A percentile compares a stretch with the other conserved stretches of the same genome.
Evolutionary conservation across 140 eudicot genomes (phyloP).

Genomic region (Bidens hawaiensis): DNA sequence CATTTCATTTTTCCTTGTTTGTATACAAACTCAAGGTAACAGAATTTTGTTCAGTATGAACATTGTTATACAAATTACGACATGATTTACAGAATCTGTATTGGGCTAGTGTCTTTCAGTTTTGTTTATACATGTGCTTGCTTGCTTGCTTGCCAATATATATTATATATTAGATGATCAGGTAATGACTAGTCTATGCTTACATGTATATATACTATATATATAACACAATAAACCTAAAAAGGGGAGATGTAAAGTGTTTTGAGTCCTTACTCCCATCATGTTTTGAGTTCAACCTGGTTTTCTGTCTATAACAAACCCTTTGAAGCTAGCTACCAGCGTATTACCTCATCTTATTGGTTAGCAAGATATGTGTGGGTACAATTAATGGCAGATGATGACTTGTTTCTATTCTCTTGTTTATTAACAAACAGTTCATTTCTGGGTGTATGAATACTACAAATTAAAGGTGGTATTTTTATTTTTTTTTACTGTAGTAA

Average conservation of each 20-base stretch:
- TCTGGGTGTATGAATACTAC: too few relatives aligned
- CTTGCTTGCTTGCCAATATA: not conserved
- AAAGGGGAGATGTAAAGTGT: too few relatives aligned
- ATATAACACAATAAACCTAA: not conserved
- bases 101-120: not conserved
- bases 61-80: slow-evolving; percentile 14
- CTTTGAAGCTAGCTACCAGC: not conserved
- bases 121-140: not conserved
- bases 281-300: not conserved
- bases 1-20: slow-evolving; percentile 9
- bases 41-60: slow-evolving; percentile 13
- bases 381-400: too few relatives aligned
- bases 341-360: too few relatives aligned
- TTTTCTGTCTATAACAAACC: not conserved
- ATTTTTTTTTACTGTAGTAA: too few relatives aligned
- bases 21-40: slow-evolving; percentile 20
- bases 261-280: not conserved
- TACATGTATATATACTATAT: not conserved
- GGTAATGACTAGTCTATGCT: not conserved
- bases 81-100: slow-evolving; percentile 7
- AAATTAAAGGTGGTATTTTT: too few relatives aligned
- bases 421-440: too few relatives aligned
- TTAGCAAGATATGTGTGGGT: too few relatives aligned
- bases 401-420: too few relatives aligned
- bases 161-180: not conserved